Base-by-base conservation (phyloP, 805 yeast species). In the Kodamaea restingae region DNA sequence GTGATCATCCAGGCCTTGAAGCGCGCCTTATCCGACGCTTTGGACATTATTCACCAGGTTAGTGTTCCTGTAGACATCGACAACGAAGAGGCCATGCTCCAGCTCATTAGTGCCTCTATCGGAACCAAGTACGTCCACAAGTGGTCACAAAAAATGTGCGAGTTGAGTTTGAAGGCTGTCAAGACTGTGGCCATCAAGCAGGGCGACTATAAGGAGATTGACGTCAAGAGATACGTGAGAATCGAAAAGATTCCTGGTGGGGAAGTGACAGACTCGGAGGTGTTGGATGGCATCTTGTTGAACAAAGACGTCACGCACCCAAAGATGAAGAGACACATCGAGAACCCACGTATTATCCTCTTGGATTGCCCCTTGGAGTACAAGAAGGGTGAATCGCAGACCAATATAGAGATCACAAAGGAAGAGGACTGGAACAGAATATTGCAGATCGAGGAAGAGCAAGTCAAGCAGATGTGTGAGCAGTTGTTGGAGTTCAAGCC, bases 271-370 rank as follows among this genome's bases (percentile, higher is more conserved):
- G 96, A 91, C 52, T 80, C 90, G 33, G 73, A 73, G 47, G 96
- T 93, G 11, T 72, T 93, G 55, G 90, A 85, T 55, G 99, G 99
- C 47, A 84, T 91, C 38, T 70, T 93, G 67, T 75, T 93, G 54
- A 93, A 93, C 71, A 93, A 93, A 65, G 99, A 93, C 59, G 95
- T 93, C 42, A 88, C 95, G n/a, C 99, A 93, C 65, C 98, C 99
- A 47, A 88, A 90, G 64, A 93, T 93, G 99, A 82, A 82, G 52
- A 81, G 99, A 61, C 58, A 71, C 52, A 84, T 93, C 51, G 85
- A 83, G 60, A 85, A 88, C 55, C 99, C 99, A 36, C 78, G 91
- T 48, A 78, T 93, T 40, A 76, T 93, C 14, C 73, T 93, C 50
- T 74, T 93, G 51, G 99, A 93, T 67, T 90, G 97, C 65, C 97